Conservation (phyloP, 78 protist species). For the Polysphondylium violaceum region DNA sequence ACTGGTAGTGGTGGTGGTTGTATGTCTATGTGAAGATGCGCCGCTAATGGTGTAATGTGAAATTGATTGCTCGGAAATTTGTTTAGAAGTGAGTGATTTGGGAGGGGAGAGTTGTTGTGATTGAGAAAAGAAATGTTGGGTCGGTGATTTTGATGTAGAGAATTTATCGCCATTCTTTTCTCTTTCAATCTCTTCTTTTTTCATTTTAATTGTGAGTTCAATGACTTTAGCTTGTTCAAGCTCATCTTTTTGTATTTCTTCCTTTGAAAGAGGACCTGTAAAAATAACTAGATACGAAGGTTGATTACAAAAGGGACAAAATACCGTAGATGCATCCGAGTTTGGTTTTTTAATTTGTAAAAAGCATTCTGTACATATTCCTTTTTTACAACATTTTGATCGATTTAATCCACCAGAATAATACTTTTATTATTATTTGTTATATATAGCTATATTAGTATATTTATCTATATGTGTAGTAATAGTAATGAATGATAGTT, state of each 20-base stretch:
- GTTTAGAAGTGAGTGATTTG: conserved; percentile 3
- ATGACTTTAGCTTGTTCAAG: conserved; percentile 60
- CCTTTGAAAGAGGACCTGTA: conserved; percentile 61
- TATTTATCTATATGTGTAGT: neutral
- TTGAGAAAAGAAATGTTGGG: conserved; percentile 34
- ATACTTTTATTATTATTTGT: conserved; percentile 5
- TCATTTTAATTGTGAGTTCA: conserved; percentile 73
- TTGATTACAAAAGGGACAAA: conserved; percentile 78
- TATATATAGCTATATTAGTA: neutral
- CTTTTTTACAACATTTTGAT: conserved; percentile 76
- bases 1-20: neutral
- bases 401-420: conserved; percentile 68
- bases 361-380: conserved; percentile 77
- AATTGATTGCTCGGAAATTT: conserved; percentile 5
- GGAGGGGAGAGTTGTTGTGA: conserved; percentile 29
- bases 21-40: neutral
- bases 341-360: conserved; percentile 68
- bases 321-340: neutral
- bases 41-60: neutral
- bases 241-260: conserved; percentile 66
- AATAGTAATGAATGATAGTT: neutral
- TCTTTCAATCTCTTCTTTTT: conserved; percentile 65
- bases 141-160: conserved; percentile 25
- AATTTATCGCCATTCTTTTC: conserved; percentile 5
- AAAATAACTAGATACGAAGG: conserved; percentile 38